Conservation (phyloP, 352 stramenopile genomes). For the Globisporangium megalacanthum region DNA sequence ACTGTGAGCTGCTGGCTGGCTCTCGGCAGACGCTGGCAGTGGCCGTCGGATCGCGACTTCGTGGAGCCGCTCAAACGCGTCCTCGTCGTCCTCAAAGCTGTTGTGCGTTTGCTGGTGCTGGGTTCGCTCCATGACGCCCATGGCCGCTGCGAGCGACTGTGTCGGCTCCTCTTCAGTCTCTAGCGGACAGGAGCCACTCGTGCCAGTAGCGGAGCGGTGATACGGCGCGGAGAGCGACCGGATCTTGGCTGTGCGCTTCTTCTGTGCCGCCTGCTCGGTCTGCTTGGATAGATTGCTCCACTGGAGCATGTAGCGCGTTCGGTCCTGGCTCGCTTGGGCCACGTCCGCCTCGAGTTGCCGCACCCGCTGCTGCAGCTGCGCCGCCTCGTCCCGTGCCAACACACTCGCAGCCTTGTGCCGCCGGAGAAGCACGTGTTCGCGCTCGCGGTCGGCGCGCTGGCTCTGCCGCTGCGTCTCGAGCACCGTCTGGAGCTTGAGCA, state of each 20-base stretch:
- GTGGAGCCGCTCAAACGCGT: conserved; percentile 28
- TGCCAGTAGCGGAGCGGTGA: conserved; percentile 8
- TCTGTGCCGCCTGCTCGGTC: conserved; percentile 28
- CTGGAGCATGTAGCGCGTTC: conserved; percentile 38
- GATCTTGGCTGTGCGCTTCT: conserved; percentile 42
- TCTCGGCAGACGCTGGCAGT: background rate
- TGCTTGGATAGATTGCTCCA: conserved; percentile 38
- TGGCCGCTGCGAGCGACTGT: background rate
- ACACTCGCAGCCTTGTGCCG: conserved; percentile 28
- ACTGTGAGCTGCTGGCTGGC: background rate
- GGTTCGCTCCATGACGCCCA: background rate
- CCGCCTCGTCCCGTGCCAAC: conserved; percentile 37
- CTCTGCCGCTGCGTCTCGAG: conserved; percentile 56
- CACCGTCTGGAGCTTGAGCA: conserved; percentile 62
- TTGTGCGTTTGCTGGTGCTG: conserved; percentile 2
- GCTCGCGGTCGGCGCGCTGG: conserved; percentile 27
- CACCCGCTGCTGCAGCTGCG: conserved; percentile 40
- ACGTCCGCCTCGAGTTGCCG: conserved; percentile 45
- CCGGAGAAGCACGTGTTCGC: conserved; percentile 29
- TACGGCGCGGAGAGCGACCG: conserved; percentile 39
- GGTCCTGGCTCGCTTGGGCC: conserved; percentile 40
- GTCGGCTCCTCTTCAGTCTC: background rate
- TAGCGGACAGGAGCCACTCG: background rate
- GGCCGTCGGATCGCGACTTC: conserved; percentile 19
- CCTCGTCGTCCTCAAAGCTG: conserved; percentile 31